Evolutionary conservation across 257 asterid species (phyloP).

Genomic region (Gentiana macrophylla): DNA sequence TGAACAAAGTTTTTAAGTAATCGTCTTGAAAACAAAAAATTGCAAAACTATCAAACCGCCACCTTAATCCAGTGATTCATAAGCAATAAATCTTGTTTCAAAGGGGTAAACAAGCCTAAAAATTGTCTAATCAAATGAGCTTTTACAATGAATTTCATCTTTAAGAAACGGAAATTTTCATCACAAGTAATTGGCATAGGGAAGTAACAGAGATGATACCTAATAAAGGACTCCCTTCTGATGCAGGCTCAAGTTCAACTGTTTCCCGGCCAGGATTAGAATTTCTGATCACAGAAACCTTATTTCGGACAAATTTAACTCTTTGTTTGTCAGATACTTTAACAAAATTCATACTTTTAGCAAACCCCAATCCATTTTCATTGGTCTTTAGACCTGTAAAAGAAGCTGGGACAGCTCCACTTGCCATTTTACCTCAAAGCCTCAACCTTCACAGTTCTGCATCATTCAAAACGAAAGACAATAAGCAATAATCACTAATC

Average conservation of each 20-base stretch:
- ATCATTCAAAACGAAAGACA: not conserved
- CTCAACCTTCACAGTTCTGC: slow-evolving; percentile 9
- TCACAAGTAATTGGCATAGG: not conserved
- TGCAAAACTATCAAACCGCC: too few species aligned
- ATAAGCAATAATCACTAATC: not conserved
- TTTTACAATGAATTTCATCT: not conserved
- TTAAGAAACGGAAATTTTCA: not conserved
- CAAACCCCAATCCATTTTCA: slow-evolving; percentile 55
- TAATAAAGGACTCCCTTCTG: slow-evolving; percentile 84
- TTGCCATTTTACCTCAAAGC: slow-evolving; percentile 57
- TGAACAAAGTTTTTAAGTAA: too few species aligned
- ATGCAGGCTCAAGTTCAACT: slow-evolving; percentile 84
- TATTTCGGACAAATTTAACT: slow-evolving; percentile 53
- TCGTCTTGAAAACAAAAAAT: too few species aligned
- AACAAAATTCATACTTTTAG: slow-evolving; percentile 51
- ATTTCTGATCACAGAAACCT: slow-evolving; percentile 56
- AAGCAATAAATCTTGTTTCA: too few species aligned
- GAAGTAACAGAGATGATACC: slow-evolving; percentile 31
- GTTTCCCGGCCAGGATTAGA: slow-evolving; percentile 75
- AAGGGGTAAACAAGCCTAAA: too few species aligned
- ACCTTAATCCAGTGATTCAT: too few species aligned
- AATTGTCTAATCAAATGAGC: not conserved
- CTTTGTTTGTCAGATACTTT: slow-evolving; percentile 56
- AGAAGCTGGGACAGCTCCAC: slow-evolving; percentile 77
- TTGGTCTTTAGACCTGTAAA: slow-evolving; percentile 59